Evolutionary conservation across 495 filamentous ascomycete genomes (phyloP), one percentile per base, ranked within the genome.

Genomic region (Xylaria intraflava): DNA sequence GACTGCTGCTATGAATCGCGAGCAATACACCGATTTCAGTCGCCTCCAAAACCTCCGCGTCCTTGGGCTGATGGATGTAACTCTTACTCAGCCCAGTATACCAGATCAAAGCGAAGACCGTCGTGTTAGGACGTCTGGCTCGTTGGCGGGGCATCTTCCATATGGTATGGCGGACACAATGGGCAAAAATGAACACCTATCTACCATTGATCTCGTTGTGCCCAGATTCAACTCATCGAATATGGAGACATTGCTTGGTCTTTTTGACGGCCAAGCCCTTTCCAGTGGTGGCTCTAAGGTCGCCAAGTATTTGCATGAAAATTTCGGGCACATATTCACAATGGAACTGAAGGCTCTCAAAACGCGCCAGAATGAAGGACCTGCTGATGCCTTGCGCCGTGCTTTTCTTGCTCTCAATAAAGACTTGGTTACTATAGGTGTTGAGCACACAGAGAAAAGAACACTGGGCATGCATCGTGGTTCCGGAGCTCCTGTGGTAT

Each of bases 131-230:
- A 96, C 93, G 16, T 94, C 94, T n/a, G 91, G 90, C 22, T 95
- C 92, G 2, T 69, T 91, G 30, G 89, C 93, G 44, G 91, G 94
- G 16, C 72, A 78, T 44, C 81, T 99, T 72, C 82, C 88, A 3
- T 99, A 97, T 65, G 93, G 93, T 39, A 96, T 99, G 94, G 92
- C 93, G 33, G 93, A 99, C 69, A 90, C 86, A n/a, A 74, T 99
- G 2, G 93, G 93, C 14, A 86, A 80, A 58, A 90, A 89, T 60
- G 90, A 97, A 62, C 93, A 99, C 67, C 68, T 99, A 6, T 96
- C 94, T 9, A 95, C 90, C n/a, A 87, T 97, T 40, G 93, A 99
- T 69, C 86, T 99, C 75, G 90, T 97, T 36, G 88, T 97, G 27
- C 94, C 94, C 1, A 83, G 88, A 22, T 87, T 96, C 65, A 88